A percentile compares a stretch with the other conserved stretches of the same genome.
phyloP scores from a whole-genome alignment of 768 basidiomycete species.

The Russula ochroleuca region DNA sequence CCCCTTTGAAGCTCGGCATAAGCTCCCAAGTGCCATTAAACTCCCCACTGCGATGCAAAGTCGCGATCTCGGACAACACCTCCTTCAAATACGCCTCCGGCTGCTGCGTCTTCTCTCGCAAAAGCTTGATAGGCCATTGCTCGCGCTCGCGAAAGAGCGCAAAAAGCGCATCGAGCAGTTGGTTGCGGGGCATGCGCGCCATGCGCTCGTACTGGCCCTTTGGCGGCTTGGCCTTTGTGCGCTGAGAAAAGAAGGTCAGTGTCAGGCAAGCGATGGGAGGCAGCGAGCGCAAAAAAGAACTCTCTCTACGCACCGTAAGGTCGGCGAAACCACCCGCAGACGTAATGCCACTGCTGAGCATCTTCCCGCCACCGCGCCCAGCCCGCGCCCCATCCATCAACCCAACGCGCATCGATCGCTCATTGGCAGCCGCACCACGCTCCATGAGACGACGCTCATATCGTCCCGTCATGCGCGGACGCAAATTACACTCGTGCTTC shows the following conservation, averaged over 20 bases:
- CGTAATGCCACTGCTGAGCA: conserved; percentile 71
- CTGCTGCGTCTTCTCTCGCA: conserved; percentile 79
- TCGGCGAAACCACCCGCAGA: conserved; percentile 58
- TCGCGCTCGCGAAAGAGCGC: conserved; percentile 67
- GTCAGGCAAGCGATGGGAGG: background rate
- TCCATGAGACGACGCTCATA: conserved; percentile 73
- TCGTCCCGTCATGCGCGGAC: conserved; percentile 59
- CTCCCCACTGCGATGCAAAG: conserved; percentile 75
- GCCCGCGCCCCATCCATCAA: conserved; percentile 72
- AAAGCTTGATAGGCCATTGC: conserved; percentile 75
- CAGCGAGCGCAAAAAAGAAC: no score
- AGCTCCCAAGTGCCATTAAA: conserved; percentile 78
- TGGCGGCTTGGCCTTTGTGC: conserved; percentile 59
- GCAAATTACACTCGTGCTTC: conserved; percentile 74
- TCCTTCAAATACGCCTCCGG: conserved; percentile 87
- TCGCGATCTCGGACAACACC: conserved; percentile 69
- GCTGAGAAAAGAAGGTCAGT: conserved; percentile 36
- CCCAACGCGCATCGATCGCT: conserved; percentile 59
- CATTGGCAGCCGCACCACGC: conserved; percentile 61
- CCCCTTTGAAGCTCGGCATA: conserved; percentile 65
- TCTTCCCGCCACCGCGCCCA: conserved; percentile 69
- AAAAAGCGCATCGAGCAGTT: conserved; percentile 83
- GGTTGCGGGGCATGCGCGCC: conserved; percentile 87
- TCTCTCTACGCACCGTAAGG: conserved; percentile 51
- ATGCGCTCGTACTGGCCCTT: conserved; percentile 81